Base-by-base conservation (phyloP, 75 land plant species). In the Picea sitchensis region DNA sequence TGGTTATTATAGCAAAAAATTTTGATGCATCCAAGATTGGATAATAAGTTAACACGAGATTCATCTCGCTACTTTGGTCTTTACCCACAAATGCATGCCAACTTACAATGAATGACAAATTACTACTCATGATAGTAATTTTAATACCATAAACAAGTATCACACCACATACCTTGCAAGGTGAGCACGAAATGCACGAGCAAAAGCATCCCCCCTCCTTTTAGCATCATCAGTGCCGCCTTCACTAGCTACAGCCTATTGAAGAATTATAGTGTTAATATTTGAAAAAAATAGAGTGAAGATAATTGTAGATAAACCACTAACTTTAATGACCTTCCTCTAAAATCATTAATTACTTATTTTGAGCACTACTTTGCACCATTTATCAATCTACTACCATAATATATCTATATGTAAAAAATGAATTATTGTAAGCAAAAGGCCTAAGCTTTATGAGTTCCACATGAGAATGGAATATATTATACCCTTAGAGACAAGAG, bases 191-290 rank as follows among this genome's bases (percentile, higher is more conserved):
- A 98, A 95, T 51, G 99, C 99, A 77, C 82, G 93, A 47, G 99
- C 98, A 89, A 98, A 98, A 63, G 99, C 99, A 90, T 89, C 99
- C 34, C 99, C 99, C 67, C 99, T 89, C 80, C 96, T 87, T 84
- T 93, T 98, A 69, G 98, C 98, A 88, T 93, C 90, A 80, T 89
- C 91, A 30, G 95, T 94, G 11, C 92, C 96, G 41, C 99, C 99
- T 84, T 98, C 98, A 90, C 99, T 98, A 72, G 96, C 99, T 59
- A 98, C 98, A 59, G 99, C 99, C 94, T 95, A 65, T 58, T 54
- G 58, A 78, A 60, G 14, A 60, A 54, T 3, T 9, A 9, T 51
- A 51, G 11, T 51, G 11, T 61, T 62, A n/a, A 31, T 32, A 31
- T 58, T 26, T 76, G 30, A 76, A 76, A 76, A 63, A 21, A 14